Evolutionary conservation across 2,329 filamentous ascomycete genomes (phyloP).

Genomic region (Cladosporium sp.): DNA sequence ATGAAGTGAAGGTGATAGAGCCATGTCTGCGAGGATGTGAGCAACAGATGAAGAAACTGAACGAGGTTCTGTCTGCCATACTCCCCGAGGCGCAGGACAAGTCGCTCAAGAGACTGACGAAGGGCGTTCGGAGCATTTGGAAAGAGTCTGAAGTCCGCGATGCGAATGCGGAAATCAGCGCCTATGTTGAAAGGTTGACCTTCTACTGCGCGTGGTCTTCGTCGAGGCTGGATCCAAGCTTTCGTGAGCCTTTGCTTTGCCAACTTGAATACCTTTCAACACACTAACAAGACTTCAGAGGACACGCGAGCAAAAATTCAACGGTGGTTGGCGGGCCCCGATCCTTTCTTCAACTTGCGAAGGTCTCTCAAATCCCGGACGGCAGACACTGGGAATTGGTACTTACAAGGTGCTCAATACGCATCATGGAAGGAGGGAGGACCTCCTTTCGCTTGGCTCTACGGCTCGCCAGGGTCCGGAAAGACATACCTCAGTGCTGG

Average conservation of each 20-base stretch:
- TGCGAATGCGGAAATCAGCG: neutral
- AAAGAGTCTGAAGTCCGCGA: neutral
- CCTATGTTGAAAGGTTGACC: neutral
- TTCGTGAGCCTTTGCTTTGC: neutral
- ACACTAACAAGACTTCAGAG: constrained; percentile 9
- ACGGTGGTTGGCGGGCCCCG: constrained; percentile 16
- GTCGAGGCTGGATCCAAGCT: neutral
- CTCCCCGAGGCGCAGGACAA: neutral
- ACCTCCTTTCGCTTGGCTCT: constrained; percentile 8
- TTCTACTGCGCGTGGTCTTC: constrained; percentile 7
- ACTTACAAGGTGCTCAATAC: constrained; percentile 10
- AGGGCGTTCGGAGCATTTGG: neutral
- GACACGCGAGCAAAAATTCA: constrained; percentile 16
- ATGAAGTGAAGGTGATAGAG: neutral
- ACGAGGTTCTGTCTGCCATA: neutral
- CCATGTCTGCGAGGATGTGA: neutral
- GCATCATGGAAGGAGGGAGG: constrained; percentile 2
- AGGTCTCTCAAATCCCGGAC: constrained; percentile 12
- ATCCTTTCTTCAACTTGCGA: constrained; percentile 14
- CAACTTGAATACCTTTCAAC: too few relatives aligned
- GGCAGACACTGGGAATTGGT: constrained; percentile 12
- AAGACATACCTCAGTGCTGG: constrained; percentile 14
- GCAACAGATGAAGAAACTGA: neutral
- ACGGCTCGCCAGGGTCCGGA: constrained; percentile 13
- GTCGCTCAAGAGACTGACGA: neutral